These are phyloP conservation scores for Spathaspora passalidarum DNA, from an alignment of 805 yeast species.

Conservation along the genomic window DNA sequence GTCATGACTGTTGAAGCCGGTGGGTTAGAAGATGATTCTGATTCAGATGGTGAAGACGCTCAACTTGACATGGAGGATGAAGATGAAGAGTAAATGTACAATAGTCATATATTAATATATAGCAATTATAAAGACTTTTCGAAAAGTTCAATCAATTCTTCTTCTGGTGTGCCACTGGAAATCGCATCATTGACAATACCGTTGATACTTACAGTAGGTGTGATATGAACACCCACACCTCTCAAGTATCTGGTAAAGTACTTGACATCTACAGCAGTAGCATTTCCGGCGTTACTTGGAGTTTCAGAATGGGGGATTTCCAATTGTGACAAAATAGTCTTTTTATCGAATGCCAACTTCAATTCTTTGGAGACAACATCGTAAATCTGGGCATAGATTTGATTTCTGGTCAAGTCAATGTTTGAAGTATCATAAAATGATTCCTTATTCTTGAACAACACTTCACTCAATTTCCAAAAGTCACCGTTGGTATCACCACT, in stretches of 20 bases:
- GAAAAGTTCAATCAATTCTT: constrained; percentile 40
- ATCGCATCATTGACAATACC: constrained; percentile 59
- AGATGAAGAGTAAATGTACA: constrained; percentile 14
- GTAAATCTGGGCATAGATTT: constrained; percentile 53
- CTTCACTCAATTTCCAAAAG: constrained; percentile 49
- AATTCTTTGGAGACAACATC: constrained; percentile 31
- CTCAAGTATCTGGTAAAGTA: constrained; percentile 71
- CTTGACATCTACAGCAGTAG: constrained; percentile 60
- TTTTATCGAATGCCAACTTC: constrained; percentile 26
- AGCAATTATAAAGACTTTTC: constrained; percentile 13
- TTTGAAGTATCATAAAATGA: constrained; percentile 62
- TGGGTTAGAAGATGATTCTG: constrained; percentile 52
- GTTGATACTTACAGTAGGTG: constrained; percentile 73
- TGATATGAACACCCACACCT: constrained; percentile 78
- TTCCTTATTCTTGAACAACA: constrained; percentile 54
- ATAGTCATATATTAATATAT: background rate
- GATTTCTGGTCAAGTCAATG: constrained; percentile 49
- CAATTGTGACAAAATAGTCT: constrained; percentile 35
- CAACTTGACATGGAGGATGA: constrained; percentile 14
- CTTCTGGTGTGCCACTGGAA: constrained; percentile 55
- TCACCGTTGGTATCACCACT: constrained; percentile 17
- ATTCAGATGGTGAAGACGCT: constrained; percentile 45
- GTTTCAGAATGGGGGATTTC: constrained; percentile 26
- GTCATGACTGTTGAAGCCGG: constrained; percentile 64
- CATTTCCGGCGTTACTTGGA: constrained; percentile 56